phyloP scores from a whole-genome alignment of 2,329 filamentous ascomycete species.

The Orbilia ellipsospora region DNA sequence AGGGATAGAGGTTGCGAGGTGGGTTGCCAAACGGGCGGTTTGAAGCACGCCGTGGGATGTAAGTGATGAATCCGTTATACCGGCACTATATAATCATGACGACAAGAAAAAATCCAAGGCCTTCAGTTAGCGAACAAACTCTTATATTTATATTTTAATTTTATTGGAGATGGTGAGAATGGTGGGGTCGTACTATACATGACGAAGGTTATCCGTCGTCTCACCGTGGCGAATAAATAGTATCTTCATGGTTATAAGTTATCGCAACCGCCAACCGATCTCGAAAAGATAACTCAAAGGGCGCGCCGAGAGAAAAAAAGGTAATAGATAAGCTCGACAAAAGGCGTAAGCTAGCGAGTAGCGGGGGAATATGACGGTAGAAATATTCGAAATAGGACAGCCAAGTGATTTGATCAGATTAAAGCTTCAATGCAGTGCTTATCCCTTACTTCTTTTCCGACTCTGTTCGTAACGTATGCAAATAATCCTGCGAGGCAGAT shows the following conservation, averaged over 20 bases:
- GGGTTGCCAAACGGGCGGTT: conserved; percentile 76
- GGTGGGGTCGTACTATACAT: conserved; percentile 72
- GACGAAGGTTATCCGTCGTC: conserved; percentile 87
- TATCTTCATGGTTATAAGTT: conserved; percentile 64
- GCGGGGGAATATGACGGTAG: no score
- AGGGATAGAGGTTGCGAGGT: conserved; percentile 73
- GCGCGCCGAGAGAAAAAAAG: no score
- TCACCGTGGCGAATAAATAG: conserved; percentile 88
- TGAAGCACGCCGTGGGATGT: conserved; percentile 86
- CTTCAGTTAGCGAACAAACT: not conserved
- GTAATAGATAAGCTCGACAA: no score
- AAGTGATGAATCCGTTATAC: conserved; percentile 80
- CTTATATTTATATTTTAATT: conserved; percentile 20
- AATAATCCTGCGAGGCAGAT: no score
- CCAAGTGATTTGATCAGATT: no score
- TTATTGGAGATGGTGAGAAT: conserved; percentile 48
- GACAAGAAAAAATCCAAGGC: not conserved
- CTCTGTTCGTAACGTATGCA: not conserved
- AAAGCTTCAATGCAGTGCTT: no score
- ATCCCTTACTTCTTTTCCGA: no score
- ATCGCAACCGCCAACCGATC: no score
- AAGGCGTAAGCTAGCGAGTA: no score
- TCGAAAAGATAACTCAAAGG: no score
- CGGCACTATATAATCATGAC: conserved; percentile 69
- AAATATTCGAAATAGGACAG: no score